Percentiles rank a stretch among this genome's conserved stretches.
phyloP scores from a whole-genome alignment of 2,329 filamentous ascomycete genomes.

The Magnaporthiopsis incrustans region DNA sequence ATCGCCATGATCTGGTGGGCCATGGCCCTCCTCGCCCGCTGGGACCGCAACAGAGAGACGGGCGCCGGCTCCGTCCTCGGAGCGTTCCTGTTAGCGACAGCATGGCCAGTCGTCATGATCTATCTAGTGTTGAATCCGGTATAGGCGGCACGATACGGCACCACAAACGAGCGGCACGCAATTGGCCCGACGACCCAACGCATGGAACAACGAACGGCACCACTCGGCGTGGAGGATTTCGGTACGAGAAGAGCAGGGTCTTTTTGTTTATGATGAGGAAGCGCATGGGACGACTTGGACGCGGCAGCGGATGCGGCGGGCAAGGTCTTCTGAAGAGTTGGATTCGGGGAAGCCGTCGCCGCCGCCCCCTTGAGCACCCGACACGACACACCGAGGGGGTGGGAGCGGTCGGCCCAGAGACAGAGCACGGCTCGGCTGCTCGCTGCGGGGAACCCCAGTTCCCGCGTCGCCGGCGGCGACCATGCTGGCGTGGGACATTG shows the following conservation, averaged over 20 bases:
- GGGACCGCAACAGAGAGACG: slow-evolving; percentile 6
- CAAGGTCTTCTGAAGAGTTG: not conserved
- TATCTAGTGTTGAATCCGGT: slow-evolving; percentile 4
- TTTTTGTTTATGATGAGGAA: not conserved
- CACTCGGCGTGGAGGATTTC: not conserved
- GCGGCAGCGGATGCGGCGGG: not conserved
- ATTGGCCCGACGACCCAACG: not conserved
- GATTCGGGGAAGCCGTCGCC: not conserved
- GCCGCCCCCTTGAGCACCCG: not conserved
- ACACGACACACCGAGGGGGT: too few species aligned
- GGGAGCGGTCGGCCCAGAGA: not conserved
- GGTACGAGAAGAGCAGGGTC: not conserved
- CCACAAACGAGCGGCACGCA: not conserved
- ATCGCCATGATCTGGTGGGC: slow-evolving; percentile 8
- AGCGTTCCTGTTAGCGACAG: slow-evolving; percentile 5
- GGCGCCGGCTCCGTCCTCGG: slow-evolving; percentile 2
- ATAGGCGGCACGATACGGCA: not conserved
- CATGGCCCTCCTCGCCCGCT: slow-evolving; percentile 7
- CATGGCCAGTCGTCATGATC: slow-evolving; percentile 7
- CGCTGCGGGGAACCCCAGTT: not conserved
- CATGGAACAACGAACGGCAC: not conserved
- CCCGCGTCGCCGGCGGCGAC: not conserved
- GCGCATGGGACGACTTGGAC: not conserved
- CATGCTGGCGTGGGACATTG: not conserved
- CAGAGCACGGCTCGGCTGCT: not conserved